Base-by-base conservation (phyloP, 2,329 filamentous ascomycete genomes). In the Colletotrichum sansevieriae region DNA sequence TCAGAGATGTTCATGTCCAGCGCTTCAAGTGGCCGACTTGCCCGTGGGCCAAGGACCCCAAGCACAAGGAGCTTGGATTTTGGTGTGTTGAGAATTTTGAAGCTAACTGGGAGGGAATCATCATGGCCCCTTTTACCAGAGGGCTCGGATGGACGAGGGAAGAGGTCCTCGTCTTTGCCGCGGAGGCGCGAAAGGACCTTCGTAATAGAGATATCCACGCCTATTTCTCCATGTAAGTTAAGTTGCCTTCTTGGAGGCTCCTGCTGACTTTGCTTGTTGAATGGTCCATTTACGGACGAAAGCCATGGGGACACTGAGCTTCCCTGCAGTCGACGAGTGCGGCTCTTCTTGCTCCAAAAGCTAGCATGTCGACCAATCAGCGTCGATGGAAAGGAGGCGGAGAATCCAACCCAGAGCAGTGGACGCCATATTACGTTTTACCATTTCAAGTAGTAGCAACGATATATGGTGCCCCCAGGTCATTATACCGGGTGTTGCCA, bases 61-160 rank as follows among this genome's bases (percentile, higher is more conserved):
- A 82, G 33, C 79, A 84, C 63, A 89, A 87, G 73, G 81, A 86
- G 58, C 73, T 87, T 2, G 86, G 85, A 75, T 71, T n/a, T 71
- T 65, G 59, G 59, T 20, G 37, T 20, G 20, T 43, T 7, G 35
- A 63, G 22, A 37, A 63, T 9, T 55, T 55, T 20, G 10, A 39
- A 9, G 39, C 8, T 7, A 44, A 44, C 12, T 44, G 35, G 46
- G 59, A 63, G 25, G 59, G 35, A 3, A 25, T 63, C 15, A 80
- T 76, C 29, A 39, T 68, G 65, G 59, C 49, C 8, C 60, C 57
- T 3, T 64, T 64, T 46, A 68, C 65, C 13, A 37, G 60, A 25
- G 65, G n/a, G 4, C 18, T 68, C 10, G 55, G 47, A 6, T 64
- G 65, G 65, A 44, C 55, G 7, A 51, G n/a, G 29, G 39, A 47